A percentile compares a stretch with the other conserved stretches of the same genome.
Conservation (phyloP, 345 rosid species). For the Melaleuca quinquenervia region DNA sequence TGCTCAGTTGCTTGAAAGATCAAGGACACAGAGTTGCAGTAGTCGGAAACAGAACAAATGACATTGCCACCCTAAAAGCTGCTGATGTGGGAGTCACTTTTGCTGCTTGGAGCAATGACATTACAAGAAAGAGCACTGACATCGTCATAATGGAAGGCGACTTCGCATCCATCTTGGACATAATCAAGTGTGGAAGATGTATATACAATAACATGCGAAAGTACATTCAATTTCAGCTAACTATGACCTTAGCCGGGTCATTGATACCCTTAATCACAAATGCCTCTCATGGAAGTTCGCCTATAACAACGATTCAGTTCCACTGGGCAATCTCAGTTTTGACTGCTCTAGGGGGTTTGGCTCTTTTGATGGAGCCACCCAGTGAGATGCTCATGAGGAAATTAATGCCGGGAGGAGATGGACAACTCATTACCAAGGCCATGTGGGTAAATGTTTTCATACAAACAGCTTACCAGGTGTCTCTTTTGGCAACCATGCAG, state of each 20-base stretch:
- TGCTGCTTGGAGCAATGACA: background rate
- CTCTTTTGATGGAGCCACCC: conserved; percentile 7
- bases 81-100: background rate
- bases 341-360: conserved; percentile 1
- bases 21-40: background rate
- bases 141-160: background rate
- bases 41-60: background rate
- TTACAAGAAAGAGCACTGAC: background rate
- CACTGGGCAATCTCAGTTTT: background rate
- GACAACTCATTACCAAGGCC: conserved; percentile 14
- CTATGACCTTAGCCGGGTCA: background rate
- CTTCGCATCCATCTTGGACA: background rate
- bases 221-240: background rate
- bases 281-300: background rate
- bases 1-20: background rate
- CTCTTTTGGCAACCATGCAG: conserved; percentile 7
- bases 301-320: background rate
- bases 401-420: background rate
- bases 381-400: background rate
- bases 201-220: background rate
- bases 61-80: background rate
- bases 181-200: background rate
- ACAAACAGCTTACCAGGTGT: conserved; percentile 13
- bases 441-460: conserved; percentile 18
- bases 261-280: background rate